Base-by-base conservation (phyloP, 2,329 filamentous ascomycete genomes). In the Ciborinia camelliae region DNA sequence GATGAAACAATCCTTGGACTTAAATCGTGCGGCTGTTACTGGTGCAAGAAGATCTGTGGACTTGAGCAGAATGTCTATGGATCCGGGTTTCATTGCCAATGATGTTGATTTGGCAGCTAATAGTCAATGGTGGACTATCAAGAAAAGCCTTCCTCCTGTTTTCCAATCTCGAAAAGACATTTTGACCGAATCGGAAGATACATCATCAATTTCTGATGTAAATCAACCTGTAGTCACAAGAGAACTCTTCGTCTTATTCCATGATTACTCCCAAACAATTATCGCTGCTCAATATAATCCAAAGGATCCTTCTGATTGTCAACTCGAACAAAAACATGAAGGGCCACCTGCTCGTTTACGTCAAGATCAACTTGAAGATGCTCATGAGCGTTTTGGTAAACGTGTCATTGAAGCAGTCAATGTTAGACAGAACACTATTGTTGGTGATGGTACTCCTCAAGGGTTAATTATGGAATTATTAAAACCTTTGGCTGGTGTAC, bases 251-350 rank as follows among this genome's bases (percentile, higher is more conserved):
- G 81, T 98, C n/a, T 79, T 99, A 10, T 99, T 91, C 79, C 88
- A 92, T 73, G 95, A 99, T 78, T 99, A 99, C 77, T 97, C 93
- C 23, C 95, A 98, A 75, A 98, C 94, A 0, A 83, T 96, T 68
- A 85, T 99, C 72, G 92, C 89, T 0, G 90, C 88, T 23, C 87
- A 84, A 59, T 98, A 90, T 75, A 90, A 97, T 75, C 81, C 88
- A 1, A 84, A 87, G 62, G 87, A 96, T 73, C 84, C 90, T 3
- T 81, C 84, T 2, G 88, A 94, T 72, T 89, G 88, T 14, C 81
- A 85, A 41, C 77, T 98, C 8, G 90, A 96, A 72, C 95, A 99
- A 77, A 87, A 88, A 52, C 94, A 98, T 73, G 91, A 97, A 73
- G 81, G 86, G 1, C 93, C 95, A 4, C 94, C 95, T 6, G 84